Conservation (phyloP, 2,329 filamentous ascomycete species). For the Venturia nashicola region DNA sequence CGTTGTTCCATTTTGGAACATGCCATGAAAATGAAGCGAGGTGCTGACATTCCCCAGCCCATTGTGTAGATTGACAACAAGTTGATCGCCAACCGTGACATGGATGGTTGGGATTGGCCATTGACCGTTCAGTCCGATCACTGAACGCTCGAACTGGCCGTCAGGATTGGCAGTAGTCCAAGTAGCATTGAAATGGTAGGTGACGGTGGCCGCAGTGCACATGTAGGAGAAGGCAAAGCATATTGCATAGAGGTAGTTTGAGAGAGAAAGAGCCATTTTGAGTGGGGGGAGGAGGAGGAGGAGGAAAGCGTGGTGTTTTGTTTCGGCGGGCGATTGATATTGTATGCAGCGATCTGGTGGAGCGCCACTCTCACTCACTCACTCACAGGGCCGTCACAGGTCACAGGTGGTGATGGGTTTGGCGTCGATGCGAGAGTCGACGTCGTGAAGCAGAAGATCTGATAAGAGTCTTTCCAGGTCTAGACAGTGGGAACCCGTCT, state of each 20-base stretch:
- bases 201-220: slow-evolving; percentile 24
- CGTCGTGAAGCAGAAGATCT: neutral
- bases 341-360: too few species aligned
- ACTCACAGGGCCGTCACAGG: too few species aligned
- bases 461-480: neutral
- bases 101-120: slow-evolving; percentile 62
- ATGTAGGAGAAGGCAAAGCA: slow-evolving; percentile 13
- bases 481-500: neutral
- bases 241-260: slow-evolving; percentile 27
- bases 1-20: slow-evolving; percentile 65
- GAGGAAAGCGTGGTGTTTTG: too few species aligned
- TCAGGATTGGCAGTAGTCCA: slow-evolving; percentile 67
- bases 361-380: too few species aligned
- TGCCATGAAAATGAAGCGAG: slow-evolving; percentile 57
- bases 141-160: slow-evolving; percentile 49
- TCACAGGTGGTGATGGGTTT: neutral
- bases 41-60: slow-evolving; percentile 50
- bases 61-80: slow-evolving; percentile 49
- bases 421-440: neutral
- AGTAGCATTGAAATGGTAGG: slow-evolving; percentile 45
- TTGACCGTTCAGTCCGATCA: slow-evolving; percentile 64
- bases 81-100: slow-evolving; percentile 48
- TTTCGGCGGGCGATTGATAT: neutral
- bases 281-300: neutral
- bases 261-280: slow-evolving; percentile 32